These are phyloP conservation scores for Phoenix dactylifera DNA, from an alignment of 176 grass and related monocot genomes.

Conservation along the genomic window DNA sequence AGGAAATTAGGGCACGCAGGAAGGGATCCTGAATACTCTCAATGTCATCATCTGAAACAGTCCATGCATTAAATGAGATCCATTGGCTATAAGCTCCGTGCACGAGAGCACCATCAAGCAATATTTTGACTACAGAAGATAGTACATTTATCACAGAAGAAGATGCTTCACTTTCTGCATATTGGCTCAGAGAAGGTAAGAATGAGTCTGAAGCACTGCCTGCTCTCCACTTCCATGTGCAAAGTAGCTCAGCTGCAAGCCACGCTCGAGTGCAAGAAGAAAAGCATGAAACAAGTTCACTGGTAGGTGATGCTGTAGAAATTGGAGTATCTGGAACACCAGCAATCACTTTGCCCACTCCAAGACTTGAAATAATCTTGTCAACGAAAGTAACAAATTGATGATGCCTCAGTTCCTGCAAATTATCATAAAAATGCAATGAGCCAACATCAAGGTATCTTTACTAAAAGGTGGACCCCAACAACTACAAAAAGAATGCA, in stretches of 20 bases:
- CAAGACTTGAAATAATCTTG: slow-evolving; percentile 64
- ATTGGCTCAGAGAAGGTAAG: slow-evolving; percentile 59
- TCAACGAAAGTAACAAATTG: slow-evolving; percentile 68
- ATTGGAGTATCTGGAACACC: slow-evolving; percentile 40
- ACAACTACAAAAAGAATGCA: too few species aligned
- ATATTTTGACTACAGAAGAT: slow-evolving; percentile 38
- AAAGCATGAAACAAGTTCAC: slow-evolving; percentile 20
- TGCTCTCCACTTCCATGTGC: slow-evolving; percentile 68
- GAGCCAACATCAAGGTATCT: background rate
- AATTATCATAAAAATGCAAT: slow-evolving; percentile 5
- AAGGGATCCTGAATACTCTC: slow-evolving; percentile 57
- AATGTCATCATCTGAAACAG: slow-evolving; percentile 43
- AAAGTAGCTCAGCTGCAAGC: slow-evolving; percentile 84
- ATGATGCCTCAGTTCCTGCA: slow-evolving; percentile 49
- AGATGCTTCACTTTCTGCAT: slow-evolving; percentile 35
- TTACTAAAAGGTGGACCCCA: too few species aligned
- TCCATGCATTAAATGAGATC: slow-evolving; percentile 77
- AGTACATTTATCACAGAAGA: slow-evolving; percentile 26
- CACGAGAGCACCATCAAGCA: slow-evolving; percentile 50
- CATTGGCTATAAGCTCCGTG: slow-evolving; percentile 37
- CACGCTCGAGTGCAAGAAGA: slow-evolving; percentile 47
- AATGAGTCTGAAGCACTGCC: slow-evolving; percentile 46
- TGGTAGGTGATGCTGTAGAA: slow-evolving; percentile 19
- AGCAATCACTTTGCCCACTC: slow-evolving; percentile 58
- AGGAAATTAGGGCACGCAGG: slow-evolving; percentile 59